A percentile compares a stretch with the other conserved stretches of the same genome.
These are phyloP conservation scores for Didymellaceae sp. DNA, from an alignment of 2,329 filamentous ascomycete genomes.

Conservation along the genomic window DNA sequence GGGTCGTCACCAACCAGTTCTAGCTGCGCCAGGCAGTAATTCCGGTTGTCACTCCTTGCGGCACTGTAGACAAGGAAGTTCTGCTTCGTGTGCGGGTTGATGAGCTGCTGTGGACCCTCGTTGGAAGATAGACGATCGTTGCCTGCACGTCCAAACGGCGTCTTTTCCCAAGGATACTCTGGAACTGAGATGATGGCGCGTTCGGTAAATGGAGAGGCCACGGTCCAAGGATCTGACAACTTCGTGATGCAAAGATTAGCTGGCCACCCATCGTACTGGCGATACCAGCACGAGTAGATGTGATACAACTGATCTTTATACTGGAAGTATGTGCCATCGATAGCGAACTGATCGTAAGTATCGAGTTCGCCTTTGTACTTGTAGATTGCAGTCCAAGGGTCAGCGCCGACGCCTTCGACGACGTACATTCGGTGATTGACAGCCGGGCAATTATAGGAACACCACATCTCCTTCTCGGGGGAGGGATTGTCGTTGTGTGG, in stretches of 20 bases:
- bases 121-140: conserved; percentile 58
- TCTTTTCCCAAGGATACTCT: conserved; percentile 59
- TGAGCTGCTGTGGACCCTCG: conserved; percentile 59
- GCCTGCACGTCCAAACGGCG: conserved; percentile 55
- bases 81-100: conserved; percentile 55
- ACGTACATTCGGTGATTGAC: conserved; percentile 61
- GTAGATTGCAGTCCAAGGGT: conserved; percentile 56
- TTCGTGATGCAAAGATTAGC: conserved; percentile 62
- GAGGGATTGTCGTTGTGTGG: conserved; percentile 55
- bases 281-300: conserved; percentile 51
- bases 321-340: conserved; percentile 61
- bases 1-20: conserved; percentile 58
- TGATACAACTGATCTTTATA: conserved; percentile 49
- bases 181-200: conserved; percentile 57
- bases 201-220: conserved; percentile 54
- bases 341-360: conserved; percentile 61
- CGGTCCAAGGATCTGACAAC: conserved; percentile 56
- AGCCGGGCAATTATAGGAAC: conserved; percentile 57
- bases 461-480: conserved; percentile 57
- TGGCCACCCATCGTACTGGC: conserved; percentile 57
- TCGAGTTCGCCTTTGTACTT: conserved; percentile 55
- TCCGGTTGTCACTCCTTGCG: conserved; percentile 59
- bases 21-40: conserved; percentile 61
- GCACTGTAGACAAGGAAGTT: conserved; percentile 59
- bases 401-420: conserved; percentile 51